phyloP scores from a whole-genome alignment of 2,329 filamentous ascomycete genomes.

The Colletotrichum sp. region DNA sequence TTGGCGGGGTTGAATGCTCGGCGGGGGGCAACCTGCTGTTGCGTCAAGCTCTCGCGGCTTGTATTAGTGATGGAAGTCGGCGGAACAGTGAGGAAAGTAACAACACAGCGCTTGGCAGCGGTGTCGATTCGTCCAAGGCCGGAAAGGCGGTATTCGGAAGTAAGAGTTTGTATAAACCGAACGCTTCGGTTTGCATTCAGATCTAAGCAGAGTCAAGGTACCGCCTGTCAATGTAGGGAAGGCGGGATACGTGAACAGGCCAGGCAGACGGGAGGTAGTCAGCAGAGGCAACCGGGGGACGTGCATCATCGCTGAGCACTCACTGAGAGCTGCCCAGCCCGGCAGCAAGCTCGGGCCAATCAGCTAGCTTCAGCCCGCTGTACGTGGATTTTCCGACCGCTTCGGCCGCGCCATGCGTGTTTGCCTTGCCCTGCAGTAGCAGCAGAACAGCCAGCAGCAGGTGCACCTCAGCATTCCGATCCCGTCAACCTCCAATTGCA shows the following conservation, averaged over 20 bases:
- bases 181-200: background rate
- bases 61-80: conserved; percentile 7
- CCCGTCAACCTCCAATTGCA: conserved; percentile 18
- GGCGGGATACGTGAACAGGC: background rate
- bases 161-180: background rate
- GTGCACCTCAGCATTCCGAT: conserved; percentile 30
- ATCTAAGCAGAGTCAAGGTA: background rate
- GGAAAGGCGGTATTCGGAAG: background rate
- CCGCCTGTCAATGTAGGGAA: background rate
- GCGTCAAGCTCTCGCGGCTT: background rate
- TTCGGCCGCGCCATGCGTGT: conserved; percentile 46
- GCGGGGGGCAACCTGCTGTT: background rate
- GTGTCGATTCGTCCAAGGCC: background rate
- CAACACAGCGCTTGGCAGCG: background rate
- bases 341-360: conserved; percentile 24
- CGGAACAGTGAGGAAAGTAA: background rate
- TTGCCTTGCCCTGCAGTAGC: conserved; percentile 40
- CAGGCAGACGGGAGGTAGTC: conserved; percentile 22
- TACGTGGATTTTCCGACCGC: conserved; percentile 22
- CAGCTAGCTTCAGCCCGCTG: conserved; percentile 12
- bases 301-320: conserved; percentile 12
- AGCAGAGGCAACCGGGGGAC: conserved; percentile 19
- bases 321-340: conserved; percentile 6
- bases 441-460: conserved; percentile 5
- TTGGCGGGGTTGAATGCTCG: conserved; percentile 14